Evolutionary conservation across 2,329 filamentous ascomycete species (phyloP), one percentile per base, ranked within the genome.

Genomic region (Lachnum nothofagi): DNA sequence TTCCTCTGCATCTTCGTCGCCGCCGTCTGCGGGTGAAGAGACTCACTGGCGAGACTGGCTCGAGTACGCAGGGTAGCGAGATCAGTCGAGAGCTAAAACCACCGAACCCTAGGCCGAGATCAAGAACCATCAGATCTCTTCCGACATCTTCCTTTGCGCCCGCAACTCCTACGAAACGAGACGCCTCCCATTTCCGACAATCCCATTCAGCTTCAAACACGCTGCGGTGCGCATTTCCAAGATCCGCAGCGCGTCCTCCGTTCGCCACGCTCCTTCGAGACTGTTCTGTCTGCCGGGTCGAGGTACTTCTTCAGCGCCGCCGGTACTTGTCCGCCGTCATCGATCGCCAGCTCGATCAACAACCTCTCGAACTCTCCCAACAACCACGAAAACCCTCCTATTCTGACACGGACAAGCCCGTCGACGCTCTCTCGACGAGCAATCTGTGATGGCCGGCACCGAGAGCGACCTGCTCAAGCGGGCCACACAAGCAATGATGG

Each of bases 401-500:
- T 43, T 42, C 46, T 31, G 42, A 45, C 23, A 12, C 27, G 39
- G 9, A 5, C 35, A 45, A 27, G 14, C 22, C 27, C 16, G 33
- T 19, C 34, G 17, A 6, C 12, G 19, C 29, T 24, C 19, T n/a
- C 12, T 45, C 42, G 17, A 41, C 24, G 23, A 16, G 31, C 25
- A 27, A 20, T 17, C 24, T 16, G 34, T 10, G 22, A 65, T 64
- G 61, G 53, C 62, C 42, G 60, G 58, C 24, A 56, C 56, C 44
- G 63, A 64, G 51, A 56, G 58, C 45, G 64, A 66, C 57, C 56
- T 66, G 53, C 57, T 66, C 27, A 64, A 60, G 57, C 62, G 63
- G 57, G 64, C 64, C 49, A 65, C 64, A 51, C 63, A 65, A 51
- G 54, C 61, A 44, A 62, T 66, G 61, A 65, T 65, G 61, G 56